phyloP scores from a whole-genome alignment of 164 flowering plant species.

The Chloranthus sessilifolius region DNA sequence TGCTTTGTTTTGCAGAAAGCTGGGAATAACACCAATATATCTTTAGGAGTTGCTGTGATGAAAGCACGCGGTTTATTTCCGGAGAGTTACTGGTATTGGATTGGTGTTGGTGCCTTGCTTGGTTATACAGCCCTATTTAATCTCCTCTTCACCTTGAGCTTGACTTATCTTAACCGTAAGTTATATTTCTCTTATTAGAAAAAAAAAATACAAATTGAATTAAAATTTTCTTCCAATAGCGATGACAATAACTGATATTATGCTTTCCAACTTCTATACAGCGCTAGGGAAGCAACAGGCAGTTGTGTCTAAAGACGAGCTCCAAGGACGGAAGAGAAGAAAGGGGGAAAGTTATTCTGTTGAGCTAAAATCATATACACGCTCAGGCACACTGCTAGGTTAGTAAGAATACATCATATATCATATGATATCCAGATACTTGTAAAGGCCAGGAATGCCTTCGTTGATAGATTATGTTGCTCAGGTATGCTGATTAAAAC shows the following conservation, averaged over 20 bases:
- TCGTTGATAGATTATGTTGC: too few species aligned
- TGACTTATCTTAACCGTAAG: slow-evolving; percentile 88
- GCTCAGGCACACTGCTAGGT: slow-evolving; percentile 68
- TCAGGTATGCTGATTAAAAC: too few species aligned
- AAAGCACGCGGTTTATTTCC: slow-evolving; percentile 64
- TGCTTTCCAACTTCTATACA: slow-evolving; percentile 17
- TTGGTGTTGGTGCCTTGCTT: slow-evolving; percentile 85
- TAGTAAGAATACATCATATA: slow-evolving; percentile 6
- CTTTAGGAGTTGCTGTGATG: slow-evolving; percentile 61
- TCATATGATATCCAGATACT: not conserved
- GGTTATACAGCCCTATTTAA: slow-evolving; percentile 80
- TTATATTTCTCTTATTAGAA: slow-evolving; percentile 4
- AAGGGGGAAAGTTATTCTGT: slow-evolving; percentile 46
- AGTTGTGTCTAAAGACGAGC: slow-evolving; percentile 73
- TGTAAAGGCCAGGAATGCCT: too few species aligned
- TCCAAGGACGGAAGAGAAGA: slow-evolving; percentile 46
- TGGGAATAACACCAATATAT: slow-evolving; percentile 27
- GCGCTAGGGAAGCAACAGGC: slow-evolving; percentile 84
- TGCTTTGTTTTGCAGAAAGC: slow-evolving; percentile 42
- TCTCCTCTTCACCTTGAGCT: slow-evolving; percentile 60
- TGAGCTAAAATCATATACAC: slow-evolving; percentile 61
- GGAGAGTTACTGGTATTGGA: slow-evolving; percentile 94
- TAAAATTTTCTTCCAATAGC: not conserved
- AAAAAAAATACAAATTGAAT: not conserved
- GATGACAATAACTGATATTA: not conserved